Percentiles rank a stretch among this genome's conserved stretches.
Evolutionary conservation across 768 basidiomycete species (phyloP).

Genomic region (Russula griseocarnosa): DNA sequence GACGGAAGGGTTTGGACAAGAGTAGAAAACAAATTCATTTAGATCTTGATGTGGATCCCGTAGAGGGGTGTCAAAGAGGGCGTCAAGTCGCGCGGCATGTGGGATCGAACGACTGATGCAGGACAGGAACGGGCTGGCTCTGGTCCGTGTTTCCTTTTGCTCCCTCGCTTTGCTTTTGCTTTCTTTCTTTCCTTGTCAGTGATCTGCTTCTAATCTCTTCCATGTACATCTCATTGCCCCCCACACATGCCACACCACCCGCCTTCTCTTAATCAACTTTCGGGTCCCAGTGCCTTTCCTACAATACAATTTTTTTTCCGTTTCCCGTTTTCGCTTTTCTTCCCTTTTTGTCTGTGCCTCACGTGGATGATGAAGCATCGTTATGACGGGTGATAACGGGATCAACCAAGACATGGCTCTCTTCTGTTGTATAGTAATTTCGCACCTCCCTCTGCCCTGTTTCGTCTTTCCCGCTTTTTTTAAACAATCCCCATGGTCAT

Average conservation of each 20-base stretch:
- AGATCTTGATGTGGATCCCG: conserved; percentile 2
- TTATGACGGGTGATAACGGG: not conserved
- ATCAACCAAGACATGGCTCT: not conserved
- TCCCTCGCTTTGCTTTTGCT: not conserved
- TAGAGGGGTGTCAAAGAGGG: not conserved
- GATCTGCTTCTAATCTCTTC: not conserved
- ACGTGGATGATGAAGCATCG: not conserved
- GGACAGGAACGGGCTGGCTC: conserved; percentile 7
- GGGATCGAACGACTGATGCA: not conserved
- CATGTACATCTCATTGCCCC: not conserved
- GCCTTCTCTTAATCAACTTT: not conserved
- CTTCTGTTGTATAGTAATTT: not conserved
- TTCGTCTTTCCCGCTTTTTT: no score
- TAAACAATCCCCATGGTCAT: not conserved
- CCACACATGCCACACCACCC: not conserved
- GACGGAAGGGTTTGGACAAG: conserved; percentile 66
- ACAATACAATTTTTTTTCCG: not conserved
- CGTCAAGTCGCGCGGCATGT: not conserved
- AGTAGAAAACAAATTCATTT: conserved; percentile 17
- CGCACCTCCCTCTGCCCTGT: not conserved
- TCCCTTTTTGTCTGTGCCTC: not conserved
- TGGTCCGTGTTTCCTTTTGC: conserved; percentile 4
- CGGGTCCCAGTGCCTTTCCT: not conserved
- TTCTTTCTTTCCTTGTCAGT: no score
- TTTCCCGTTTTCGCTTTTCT: no score